Percentiles rank a stretch among this genome's conserved stretches.
These are phyloP conservation scores for Calonectria honghensis DNA, from an alignment of 2,329 filamentous ascomycete species.

Conservation along the genomic window DNA sequence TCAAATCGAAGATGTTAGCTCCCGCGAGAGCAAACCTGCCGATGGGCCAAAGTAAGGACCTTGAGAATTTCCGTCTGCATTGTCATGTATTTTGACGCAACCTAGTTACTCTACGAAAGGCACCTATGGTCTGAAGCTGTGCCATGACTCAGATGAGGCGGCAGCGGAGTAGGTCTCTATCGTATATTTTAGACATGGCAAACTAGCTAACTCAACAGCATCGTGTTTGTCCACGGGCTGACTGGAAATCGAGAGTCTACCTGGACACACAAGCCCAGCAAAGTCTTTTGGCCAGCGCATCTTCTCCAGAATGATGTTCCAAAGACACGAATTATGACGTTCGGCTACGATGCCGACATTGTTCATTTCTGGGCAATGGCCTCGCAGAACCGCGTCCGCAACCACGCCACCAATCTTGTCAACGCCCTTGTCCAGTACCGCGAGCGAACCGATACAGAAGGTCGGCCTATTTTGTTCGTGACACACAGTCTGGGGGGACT, in stretches of 20 bases:
- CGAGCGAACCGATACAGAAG: not conserved
- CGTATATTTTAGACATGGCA: too few relatives aligned
- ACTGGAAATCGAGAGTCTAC: constrained; percentile 11
- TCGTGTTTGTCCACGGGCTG: constrained; percentile 19
- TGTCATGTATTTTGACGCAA: not conserved
- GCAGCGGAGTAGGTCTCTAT: not conserved
- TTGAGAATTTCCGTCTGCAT: not conserved
- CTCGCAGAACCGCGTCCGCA: constrained; percentile 14
- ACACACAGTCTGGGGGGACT: constrained; percentile 15
- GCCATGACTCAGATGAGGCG: not conserved
- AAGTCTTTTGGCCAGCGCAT: not conserved
- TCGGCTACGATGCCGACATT: constrained; percentile 19
- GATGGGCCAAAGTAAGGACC: not conserved
- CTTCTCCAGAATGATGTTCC: constrained; percentile 4
- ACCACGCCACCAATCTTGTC: constrained; percentile 13
- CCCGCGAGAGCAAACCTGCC: not conserved
- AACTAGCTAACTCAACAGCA: not conserved
- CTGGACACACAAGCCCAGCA: not conserved
- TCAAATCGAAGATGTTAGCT: not conserved
- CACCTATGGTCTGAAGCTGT: not conserved
- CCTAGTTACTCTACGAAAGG: not conserved
- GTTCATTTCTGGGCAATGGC: constrained; percentile 1
- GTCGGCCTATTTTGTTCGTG: not conserved
- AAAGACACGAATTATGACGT: constrained; percentile 10
- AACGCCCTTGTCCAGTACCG: constrained; percentile 1